Conservation (phyloP, 2,329 filamentous ascomycete species). For the Penicillium sclerotiorum region DNA sequence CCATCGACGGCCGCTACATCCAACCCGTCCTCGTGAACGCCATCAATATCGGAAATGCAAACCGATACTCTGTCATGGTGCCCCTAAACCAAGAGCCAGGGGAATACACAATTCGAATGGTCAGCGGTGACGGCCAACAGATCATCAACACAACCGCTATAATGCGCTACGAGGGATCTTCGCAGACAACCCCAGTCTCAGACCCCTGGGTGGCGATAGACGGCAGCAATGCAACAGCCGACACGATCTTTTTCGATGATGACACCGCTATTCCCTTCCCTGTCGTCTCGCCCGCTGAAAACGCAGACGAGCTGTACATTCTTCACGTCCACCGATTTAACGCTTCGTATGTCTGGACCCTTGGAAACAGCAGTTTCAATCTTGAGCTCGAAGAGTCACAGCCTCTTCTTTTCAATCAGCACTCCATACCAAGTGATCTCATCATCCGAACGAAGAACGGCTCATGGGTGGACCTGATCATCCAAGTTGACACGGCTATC, state of each 20-base stretch:
- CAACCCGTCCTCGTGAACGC: constrained; percentile 43
- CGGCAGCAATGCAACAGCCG: constrained; percentile 46
- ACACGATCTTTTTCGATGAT: constrained; percentile 51
- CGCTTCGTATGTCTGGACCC: constrained; percentile 28
- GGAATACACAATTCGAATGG: constrained; percentile 59
- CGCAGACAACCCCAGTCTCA: constrained; percentile 24
- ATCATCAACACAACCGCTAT: constrained; percentile 58
- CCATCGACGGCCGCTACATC: constrained; percentile 48
- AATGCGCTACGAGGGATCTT: constrained; percentile 45
- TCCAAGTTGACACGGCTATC: constrained; percentile 44
- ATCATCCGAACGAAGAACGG: constrained; percentile 53
- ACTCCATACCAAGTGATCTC: constrained; percentile 34
- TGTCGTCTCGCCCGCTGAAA: constrained; percentile 44
- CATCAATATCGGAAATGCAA: constrained; percentile 38
- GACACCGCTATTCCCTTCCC: constrained; percentile 52
- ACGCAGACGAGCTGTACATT: constrained; percentile 46
- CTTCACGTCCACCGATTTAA: constrained; percentile 25
- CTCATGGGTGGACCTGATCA: constrained; percentile 61
- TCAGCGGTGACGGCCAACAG: constrained; percentile 54
- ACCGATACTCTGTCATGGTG: constrained; percentile 46
- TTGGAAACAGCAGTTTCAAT: constrained; percentile 28
- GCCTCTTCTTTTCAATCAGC: constrained; percentile 31
- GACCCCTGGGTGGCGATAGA: constrained; percentile 54
- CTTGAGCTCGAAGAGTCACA: constrained; percentile 25
- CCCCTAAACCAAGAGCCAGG: constrained; percentile 49